A percentile compares a stretch with the other conserved stretches of the same genome.
Evolutionary conservation across 441 rosid species (phyloP).

Genomic region (Pelargonium cotyledonis): DNA sequence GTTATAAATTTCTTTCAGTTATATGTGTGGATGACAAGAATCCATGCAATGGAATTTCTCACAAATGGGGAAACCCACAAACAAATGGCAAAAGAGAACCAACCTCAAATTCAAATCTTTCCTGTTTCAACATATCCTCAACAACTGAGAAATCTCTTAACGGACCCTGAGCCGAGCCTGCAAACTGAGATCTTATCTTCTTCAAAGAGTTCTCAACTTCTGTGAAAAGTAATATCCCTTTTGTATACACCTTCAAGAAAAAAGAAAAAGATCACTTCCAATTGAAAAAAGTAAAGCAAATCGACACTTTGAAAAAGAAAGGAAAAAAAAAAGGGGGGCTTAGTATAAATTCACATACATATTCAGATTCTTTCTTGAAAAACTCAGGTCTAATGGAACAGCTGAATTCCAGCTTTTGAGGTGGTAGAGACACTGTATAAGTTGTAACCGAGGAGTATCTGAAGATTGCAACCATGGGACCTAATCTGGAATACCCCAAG

Average conservation of each 20-base stretch:
- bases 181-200: slow-evolving; percentile 40
- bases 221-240: slow-evolving; percentile 52
- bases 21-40: background rate
- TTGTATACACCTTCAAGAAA: slow-evolving; percentile 48
- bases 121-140: slow-evolving; percentile 62
- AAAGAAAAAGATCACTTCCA: slow-evolving; percentile 14
- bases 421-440: slow-evolving; percentile 72
- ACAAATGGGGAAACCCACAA: slow-evolving; percentile 1
- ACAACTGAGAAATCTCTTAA: slow-evolving; percentile 46
- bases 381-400: slow-evolving; percentile 44
- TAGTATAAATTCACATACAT: slow-evolving; percentile 35
- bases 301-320: background rate
- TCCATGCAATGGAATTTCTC: background rate
- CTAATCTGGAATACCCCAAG: slow-evolving; percentile 45
- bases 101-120: slow-evolving; percentile 62
- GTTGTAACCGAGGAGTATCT: slow-evolving; percentile 69
- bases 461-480: slow-evolving; percentile 86
- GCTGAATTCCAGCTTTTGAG: slow-evolving; percentile 56
- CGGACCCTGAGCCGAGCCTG: slow-evolving; percentile 37
- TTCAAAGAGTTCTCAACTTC: slow-evolving; percentile 51
- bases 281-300: background rate
- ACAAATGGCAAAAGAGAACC: slow-evolving; percentile 21
- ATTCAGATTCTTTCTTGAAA: slow-evolving; percentile 50
- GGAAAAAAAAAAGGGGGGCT: background rate
- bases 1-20: background rate